phyloP scores from a whole-genome alignment of 805 yeast species.

The Metschnikowia lochheadii region DNA sequence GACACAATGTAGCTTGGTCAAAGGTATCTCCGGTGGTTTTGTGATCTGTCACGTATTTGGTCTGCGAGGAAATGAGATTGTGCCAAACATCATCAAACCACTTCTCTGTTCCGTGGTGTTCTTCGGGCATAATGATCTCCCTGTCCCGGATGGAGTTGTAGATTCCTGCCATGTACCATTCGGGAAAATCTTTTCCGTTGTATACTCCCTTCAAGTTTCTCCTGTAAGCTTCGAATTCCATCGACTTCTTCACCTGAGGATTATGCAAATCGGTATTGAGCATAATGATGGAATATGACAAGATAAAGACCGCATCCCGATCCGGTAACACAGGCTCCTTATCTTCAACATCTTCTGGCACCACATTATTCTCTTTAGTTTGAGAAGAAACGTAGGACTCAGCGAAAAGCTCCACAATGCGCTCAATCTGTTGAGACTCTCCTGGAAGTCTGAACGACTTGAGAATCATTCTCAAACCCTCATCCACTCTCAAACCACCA shows the following conservation, averaged over 20 bases:
- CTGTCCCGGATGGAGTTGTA: slow-evolving; percentile 75
- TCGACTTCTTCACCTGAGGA: slow-evolving; percentile 87
- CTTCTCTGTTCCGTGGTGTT: slow-evolving; percentile 87
- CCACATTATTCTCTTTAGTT: slow-evolving; percentile 22
- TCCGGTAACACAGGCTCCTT: slow-evolving; percentile 56
- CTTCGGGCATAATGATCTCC: slow-evolving; percentile 97
- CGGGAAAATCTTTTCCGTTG: slow-evolving; percentile 72
- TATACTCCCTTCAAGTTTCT: slow-evolving; percentile 78
- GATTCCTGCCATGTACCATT: slow-evolving; percentile 78
- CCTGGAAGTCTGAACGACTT: slow-evolving; percentile 91
- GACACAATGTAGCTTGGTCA: slow-evolving; percentile 32
- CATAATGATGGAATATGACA: slow-evolving; percentile 90
- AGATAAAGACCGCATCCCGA: slow-evolving; percentile 80
- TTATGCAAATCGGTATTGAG: slow-evolving; percentile 91
- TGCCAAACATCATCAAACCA: slow-evolving; percentile 90
- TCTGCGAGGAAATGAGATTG: slow-evolving; percentile 53
- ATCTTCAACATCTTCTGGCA: slow-evolving; percentile 21
- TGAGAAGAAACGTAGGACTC: slow-evolving; percentile 71
- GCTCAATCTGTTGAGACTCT: slow-evolving; percentile 94
- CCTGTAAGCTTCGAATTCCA: slow-evolving; percentile 81
- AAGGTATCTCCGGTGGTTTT: slow-evolving; percentile 13
- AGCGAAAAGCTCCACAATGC: slow-evolving; percentile 84
- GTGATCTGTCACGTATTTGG: slow-evolving; percentile 16
- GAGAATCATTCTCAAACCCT: slow-evolving; percentile 78
- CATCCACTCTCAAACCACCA: slow-evolving; percentile 78